phyloP scores from a whole-genome alignment of 371 early-diverging fungal genomes.

The Actinomortierella wolfii region DNA sequence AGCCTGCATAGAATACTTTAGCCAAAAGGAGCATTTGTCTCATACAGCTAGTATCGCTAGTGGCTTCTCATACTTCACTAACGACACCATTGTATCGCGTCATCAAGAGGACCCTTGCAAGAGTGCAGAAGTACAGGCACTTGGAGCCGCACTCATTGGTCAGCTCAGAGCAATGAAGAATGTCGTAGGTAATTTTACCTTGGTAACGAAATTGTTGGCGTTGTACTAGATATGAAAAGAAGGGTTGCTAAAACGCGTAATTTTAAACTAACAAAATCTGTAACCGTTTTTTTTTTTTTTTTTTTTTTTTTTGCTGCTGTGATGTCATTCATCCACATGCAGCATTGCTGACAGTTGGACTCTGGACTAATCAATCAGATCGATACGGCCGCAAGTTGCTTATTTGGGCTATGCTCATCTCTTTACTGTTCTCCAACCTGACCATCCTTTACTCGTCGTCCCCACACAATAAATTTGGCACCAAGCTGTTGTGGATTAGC shows the following conservation, averaged over 20 bases:
- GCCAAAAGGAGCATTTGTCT: not conserved
- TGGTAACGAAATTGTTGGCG: no score
- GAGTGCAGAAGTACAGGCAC: constrained; percentile 11
- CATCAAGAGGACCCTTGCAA: constrained; percentile 20
- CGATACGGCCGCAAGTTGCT: constrained; percentile 18
- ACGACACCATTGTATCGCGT: no score
- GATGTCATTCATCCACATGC: not conserved
- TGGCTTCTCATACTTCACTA: no score
- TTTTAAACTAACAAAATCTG: no score
- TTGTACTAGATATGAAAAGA: no score
- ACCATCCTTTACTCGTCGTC: constrained; percentile 11
- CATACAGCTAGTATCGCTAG: no score
- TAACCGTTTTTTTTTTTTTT: no score
- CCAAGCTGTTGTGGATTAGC: constrained; percentile 5
- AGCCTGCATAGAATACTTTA: constrained; percentile 20
- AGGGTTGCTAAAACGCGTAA: no score
- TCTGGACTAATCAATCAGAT: constrained; percentile 14
- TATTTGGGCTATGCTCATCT: constrained; percentile 12
- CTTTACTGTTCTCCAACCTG: constrained; percentile 4
- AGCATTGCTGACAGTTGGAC: constrained; percentile 19
- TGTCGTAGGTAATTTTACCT: constrained; percentile 13
- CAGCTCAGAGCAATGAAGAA: constrained; percentile 25
- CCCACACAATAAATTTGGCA: constrained; percentile 2
- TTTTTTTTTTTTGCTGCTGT: no score
- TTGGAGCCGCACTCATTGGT: constrained; percentile 18